A percentile compares a stretch with the other conserved stretches of the same genome.
These are phyloP conservation scores for Blumeriella jaapii DNA, from an alignment of 2,329 filamentous ascomycete species.

Conservation along the genomic window DNA sequence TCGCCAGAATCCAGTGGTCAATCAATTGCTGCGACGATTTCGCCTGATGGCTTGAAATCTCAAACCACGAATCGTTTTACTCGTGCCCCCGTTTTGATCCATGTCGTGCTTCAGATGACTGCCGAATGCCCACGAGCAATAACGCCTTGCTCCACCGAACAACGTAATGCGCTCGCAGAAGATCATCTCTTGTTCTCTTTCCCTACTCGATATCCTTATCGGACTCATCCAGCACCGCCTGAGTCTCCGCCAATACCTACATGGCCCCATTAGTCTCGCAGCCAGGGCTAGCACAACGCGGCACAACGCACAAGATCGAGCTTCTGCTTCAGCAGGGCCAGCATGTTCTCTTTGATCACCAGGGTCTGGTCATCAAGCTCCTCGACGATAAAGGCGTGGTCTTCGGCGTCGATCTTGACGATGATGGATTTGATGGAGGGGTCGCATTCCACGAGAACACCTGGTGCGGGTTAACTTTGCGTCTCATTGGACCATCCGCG, in stretches of 20 bases:
- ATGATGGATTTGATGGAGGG: conserved; percentile 84
- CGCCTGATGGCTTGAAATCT: too few relatives aligned
- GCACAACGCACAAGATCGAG: conserved; percentile 50
- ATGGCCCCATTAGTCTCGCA: conserved; percentile 5
- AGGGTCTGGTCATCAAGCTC: conserved; percentile 69
- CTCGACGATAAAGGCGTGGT: conserved; percentile 67
- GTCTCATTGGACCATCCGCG: too few relatives aligned
- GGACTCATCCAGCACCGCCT: conserved; percentile 10
- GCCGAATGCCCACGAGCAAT: too few relatives aligned
- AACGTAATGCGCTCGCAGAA: too few relatives aligned
- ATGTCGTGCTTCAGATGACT: too few relatives aligned
- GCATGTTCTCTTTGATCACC: conserved; percentile 64
- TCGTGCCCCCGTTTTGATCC: too few relatives aligned
- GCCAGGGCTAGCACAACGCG: neutral
- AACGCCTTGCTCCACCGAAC: neutral
- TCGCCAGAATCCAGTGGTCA: too few relatives aligned
- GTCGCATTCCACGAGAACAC: conserved; percentile 70
- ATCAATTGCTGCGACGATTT: too few relatives aligned
- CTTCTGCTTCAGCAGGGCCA: conserved; percentile 52
- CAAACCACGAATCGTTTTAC: too few relatives aligned
- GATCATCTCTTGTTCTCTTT: too few relatives aligned
- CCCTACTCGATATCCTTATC: too few relatives aligned
- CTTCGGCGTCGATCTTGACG: conserved; percentile 58
- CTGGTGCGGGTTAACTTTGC: conserved; percentile 27
- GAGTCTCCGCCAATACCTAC: conserved; percentile 27